Percentiles rank a stretch among this genome's conserved stretches.
Evolutionary conservation across 495 filamentous ascomycete genomes (phyloP).

Genomic region (Endocarpon pusillum): DNA sequence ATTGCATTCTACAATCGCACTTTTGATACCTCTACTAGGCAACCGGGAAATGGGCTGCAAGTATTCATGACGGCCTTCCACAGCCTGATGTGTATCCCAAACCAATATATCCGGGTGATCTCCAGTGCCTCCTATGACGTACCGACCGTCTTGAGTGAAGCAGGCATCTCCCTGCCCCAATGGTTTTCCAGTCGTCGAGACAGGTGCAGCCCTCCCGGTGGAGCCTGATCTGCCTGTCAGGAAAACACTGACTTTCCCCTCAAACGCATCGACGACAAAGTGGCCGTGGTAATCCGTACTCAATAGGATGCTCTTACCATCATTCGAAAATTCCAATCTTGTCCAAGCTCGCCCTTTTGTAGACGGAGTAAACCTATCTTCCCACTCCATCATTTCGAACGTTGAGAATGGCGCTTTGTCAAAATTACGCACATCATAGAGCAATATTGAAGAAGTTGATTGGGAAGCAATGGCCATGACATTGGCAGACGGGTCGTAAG

Average conservation of each 20-base stretch:
- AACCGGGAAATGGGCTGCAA: conserved; percentile 48
- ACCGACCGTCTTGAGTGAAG: conserved; percentile 76
- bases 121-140: conserved; percentile 58
- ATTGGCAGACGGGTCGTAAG: conserved; percentile 75
- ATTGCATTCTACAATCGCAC: conserved; percentile 70
- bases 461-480: conserved; percentile 84
- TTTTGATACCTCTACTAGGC: conserved; percentile 45
- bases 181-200: conserved; percentile 28
- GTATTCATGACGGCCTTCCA: conserved; percentile 31
- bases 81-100: conserved; percentile 57
- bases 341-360: conserved; percentile 50
- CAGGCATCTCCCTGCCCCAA: conserved; percentile 65
- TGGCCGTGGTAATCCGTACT: conserved; percentile 68
- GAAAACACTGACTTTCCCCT: conserved; percentile 54
- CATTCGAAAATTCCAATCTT: conserved; percentile 81
- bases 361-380: conserved; percentile 36
- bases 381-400: conserved; percentile 54
- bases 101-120: conserved; percentile 54
- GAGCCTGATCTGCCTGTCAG: conserved; percentile 29
- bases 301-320: conserved; percentile 72
- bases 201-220: conserved; percentile 26
- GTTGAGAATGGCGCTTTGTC: conserved; percentile 76
- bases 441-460: conserved; percentile 53
- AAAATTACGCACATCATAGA: conserved; percentile 88
- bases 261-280: conserved; percentile 79